A percentile compares a stretch with the other conserved stretches of the same genome.
Conservation (phyloP, 768 basidiomycete species). For the Xerocomus potaroensis region DNA sequence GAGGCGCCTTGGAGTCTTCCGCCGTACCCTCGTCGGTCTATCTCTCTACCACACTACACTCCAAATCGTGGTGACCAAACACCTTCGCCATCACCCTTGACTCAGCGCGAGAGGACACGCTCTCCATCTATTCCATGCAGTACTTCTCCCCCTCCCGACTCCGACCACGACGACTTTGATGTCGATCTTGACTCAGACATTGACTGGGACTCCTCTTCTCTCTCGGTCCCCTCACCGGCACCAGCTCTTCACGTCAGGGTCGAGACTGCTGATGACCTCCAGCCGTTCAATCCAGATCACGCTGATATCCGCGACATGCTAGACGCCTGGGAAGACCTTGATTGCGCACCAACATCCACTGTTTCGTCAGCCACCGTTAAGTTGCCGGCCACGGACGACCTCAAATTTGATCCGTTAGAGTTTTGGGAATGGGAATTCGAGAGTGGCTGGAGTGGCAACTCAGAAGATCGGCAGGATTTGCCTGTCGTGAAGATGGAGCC, state of each 20-base stretch:
- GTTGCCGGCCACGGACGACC: constrained; percentile 32
- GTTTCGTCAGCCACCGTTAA: constrained; percentile 29
- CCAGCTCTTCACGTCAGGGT: constrained; percentile 18
- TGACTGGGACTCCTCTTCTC: constrained; percentile 53
- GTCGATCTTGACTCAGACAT: constrained; percentile 54
- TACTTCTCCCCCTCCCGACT: constrained; percentile 71
- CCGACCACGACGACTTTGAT: constrained; percentile 44
- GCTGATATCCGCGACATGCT: constrained; percentile 60
- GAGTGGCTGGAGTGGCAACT: constrained; percentile 18
- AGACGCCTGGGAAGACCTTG: constrained; percentile 68
- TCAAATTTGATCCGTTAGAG: constrained; percentile 42
- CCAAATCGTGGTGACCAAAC: constrained; percentile 39
- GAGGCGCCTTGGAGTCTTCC: constrained; percentile 49
- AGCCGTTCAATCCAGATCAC: constrained; percentile 53
- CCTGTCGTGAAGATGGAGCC: constrained; percentile 38
- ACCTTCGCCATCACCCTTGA: constrained; percentile 26
- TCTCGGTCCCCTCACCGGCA: constrained; percentile 20
- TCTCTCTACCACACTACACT: constrained; percentile 53
- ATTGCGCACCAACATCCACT: constrained; percentile 30
- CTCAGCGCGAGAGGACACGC: constrained; percentile 38
- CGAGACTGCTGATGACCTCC: constrained; percentile 25
- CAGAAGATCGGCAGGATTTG: constrained; percentile 17
- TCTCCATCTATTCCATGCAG: constrained; percentile 58
- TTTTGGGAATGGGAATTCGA: constrained; percentile 36
- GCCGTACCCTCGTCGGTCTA: constrained; percentile 54